A percentile compares a stretch with the other conserved stretches of the same genome.
Conservation (phyloP, 768 basidiomycete species). For the Suillus subluteus region DNA sequence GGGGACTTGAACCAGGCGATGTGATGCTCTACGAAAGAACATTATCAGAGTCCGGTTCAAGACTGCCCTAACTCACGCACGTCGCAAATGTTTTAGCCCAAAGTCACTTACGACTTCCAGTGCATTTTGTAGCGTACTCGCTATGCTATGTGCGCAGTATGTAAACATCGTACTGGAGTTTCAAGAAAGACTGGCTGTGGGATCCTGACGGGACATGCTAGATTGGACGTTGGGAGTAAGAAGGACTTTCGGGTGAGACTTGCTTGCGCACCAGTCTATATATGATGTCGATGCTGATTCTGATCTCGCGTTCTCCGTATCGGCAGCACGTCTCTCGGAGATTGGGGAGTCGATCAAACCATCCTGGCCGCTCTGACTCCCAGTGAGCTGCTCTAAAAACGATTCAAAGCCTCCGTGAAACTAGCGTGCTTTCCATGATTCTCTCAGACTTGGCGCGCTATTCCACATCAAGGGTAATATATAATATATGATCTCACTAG, state of each 20-base stretch:
- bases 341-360: not conserved
- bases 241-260: too few species aligned
- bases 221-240: too few species aligned
- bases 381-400: not conserved
- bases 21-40: not conserved
- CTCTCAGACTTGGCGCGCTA: constrained; percentile 37
- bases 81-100: not conserved
- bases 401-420: not conserved
- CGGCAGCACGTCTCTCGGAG: not conserved
- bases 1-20: not conserved
- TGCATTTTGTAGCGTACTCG: not conserved
- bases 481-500: constrained; percentile 58
- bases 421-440: constrained; percentile 25
- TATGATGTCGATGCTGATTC: too few species aligned
- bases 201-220: not conserved
- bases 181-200: not conserved
- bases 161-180: not conserved
- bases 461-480: constrained; percentile 59
- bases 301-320: not conserved
- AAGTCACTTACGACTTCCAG: not conserved
- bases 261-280: too few species aligned
- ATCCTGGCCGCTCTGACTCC: not conserved
- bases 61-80: not conserved
- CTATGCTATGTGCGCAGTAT: not conserved
- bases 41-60: not conserved